phyloP scores from a whole-genome alignment of 2,329 filamentous ascomycete genomes.

The Coniochaeta sp. region DNA sequence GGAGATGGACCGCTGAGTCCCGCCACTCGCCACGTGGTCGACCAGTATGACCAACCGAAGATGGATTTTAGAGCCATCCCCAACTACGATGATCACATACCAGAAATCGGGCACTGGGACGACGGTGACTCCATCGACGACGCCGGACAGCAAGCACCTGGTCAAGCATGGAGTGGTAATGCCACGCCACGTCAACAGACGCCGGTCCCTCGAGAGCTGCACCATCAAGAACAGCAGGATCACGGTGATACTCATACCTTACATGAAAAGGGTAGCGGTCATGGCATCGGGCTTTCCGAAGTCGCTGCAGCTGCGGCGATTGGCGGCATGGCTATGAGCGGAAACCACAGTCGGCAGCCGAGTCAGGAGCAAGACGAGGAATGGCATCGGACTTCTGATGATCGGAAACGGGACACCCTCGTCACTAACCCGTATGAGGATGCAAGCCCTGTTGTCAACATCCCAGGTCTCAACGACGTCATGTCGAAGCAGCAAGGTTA shows the following conservation, averaged over 20 bases:
- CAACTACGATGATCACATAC: slow-evolving; percentile 61
- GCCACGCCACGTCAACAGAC: slow-evolving; percentile 36
- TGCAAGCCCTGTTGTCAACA: slow-evolving; percentile 52
- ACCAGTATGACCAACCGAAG: slow-evolving; percentile 41
- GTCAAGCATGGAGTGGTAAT: slow-evolving; percentile 48
- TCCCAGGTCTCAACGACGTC: slow-evolving; percentile 37
- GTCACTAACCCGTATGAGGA: slow-evolving; percentile 63
- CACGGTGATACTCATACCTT: slow-evolving; percentile 15
- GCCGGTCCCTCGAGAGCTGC: slow-evolving; percentile 19
- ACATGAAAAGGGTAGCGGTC: slow-evolving; percentile 25
- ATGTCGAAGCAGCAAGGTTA: slow-evolving; percentile 19
- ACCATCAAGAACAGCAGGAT: slow-evolving; percentile 14
- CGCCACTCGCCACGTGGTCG: slow-evolving; percentile 51
- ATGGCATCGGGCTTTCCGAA: slow-evolving; percentile 29
- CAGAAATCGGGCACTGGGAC: slow-evolving; percentile 65
- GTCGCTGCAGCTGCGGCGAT: slow-evolving; percentile 47
- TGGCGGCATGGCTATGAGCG: slow-evolving; percentile 35
- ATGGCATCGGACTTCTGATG: slow-evolving; percentile 54
- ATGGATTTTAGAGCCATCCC: slow-evolving; percentile 67
- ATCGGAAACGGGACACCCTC: slow-evolving; percentile 58
- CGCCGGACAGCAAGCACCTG: slow-evolving; percentile 19
- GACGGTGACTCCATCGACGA: slow-evolving; percentile 35
- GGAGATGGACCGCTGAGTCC: slow-evolving; percentile 47
- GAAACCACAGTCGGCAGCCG: slow-evolving; percentile 45
- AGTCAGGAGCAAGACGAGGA: slow-evolving; percentile 58